Evolutionary conservation across 2,329 filamentous ascomycete genomes (phyloP).

Genomic region (Ophiostoma montium): DNA sequence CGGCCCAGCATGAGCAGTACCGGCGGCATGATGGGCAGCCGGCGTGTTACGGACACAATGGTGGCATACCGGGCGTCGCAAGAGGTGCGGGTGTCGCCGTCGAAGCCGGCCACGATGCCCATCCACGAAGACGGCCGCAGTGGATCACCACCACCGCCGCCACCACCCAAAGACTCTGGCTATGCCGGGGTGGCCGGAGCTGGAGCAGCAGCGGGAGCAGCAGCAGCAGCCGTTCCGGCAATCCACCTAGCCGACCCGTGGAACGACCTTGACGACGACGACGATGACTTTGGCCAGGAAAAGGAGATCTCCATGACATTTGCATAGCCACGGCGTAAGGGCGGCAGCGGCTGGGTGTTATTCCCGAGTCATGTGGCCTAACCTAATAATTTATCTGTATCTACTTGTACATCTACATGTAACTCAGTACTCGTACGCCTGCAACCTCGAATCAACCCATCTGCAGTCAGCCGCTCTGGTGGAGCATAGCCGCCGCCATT

Average conservation of each 20-base stretch:
- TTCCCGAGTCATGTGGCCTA: no score
- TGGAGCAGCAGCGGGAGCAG: neutral
- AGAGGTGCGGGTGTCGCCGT: neutral
- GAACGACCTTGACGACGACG: slow-evolving; percentile 48
- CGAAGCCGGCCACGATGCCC: neutral
- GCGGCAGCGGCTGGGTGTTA: no score
- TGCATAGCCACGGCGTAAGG: slow-evolving; percentile 31
- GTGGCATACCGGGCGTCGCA: slow-evolving; percentile 7
- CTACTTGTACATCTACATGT: no score
- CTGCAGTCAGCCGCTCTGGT: no score
- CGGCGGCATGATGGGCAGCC: neutral
- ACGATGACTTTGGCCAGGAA: slow-evolving; percentile 57
- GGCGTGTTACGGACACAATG: slow-evolving; percentile 4
- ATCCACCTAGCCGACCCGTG: slow-evolving; percentile 48
- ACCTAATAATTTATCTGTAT: no score
- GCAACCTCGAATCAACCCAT: no score
- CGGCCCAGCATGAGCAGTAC: slow-evolving; percentile 14
- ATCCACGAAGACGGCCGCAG: neutral
- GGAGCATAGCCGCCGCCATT: no score
- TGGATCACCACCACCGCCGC: slow-evolving; percentile 17
- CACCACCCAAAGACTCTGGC: slow-evolving; percentile 19
- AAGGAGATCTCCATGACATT: slow-evolving; percentile 72
- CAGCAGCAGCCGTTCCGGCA: slow-evolving; percentile 31
- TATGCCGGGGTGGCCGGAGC: slow-evolving; percentile 6
- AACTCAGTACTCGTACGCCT: no score